A percentile compares a stretch with the other conserved stretches of the same genome.
These are phyloP conservation scores for Ramularia collo-cygni DNA, from an alignment of 2,329 filamentous ascomycete species.

Conservation along the genomic window DNA sequence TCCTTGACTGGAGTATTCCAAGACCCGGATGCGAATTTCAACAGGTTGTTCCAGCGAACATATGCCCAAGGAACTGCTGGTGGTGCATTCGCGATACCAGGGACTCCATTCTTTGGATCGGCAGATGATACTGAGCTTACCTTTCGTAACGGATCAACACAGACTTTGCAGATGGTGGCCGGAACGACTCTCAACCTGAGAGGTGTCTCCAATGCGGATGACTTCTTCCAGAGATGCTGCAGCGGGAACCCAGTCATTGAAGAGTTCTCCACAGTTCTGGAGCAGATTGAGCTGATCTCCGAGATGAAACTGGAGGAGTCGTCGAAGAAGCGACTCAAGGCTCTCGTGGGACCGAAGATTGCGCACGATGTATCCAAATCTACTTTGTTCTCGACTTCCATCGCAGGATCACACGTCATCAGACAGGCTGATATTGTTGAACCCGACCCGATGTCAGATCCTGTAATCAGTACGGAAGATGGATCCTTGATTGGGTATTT, in stretches of 20 bases:
- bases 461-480: slow-evolving; percentile 1
- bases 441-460: slow-evolving; percentile 1
- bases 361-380: not conserved
- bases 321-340: too few relatives aligned
- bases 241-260: slow-evolving; percentile 1
- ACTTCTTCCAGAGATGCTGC: slow-evolving; percentile 37
- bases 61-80: slow-evolving; percentile 18
- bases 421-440: slow-evolving; percentile 2
- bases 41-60: slow-evolving; percentile 31
- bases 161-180: slow-evolving; percentile 1
- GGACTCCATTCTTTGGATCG: not conserved
- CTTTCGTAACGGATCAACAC: slow-evolving; percentile 3
- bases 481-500: slow-evolving; percentile 39
- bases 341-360: not conserved
- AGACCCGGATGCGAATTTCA: slow-evolving; percentile 37
- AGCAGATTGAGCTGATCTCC: not conserved
- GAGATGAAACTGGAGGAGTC: not conserved
- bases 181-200: slow-evolving; percentile 17
- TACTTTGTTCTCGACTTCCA: too few relatives aligned
- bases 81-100: not conserved
- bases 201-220: slow-evolving; percentile 32
- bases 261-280: not conserved
- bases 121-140: slow-evolving; percentile 1
- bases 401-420: too few relatives aligned
- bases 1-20: slow-evolving; percentile 28